Base-by-base conservation (phyloP, 2,329 filamentous ascomycete species). In the Malbranchea zuffiana region DNA sequence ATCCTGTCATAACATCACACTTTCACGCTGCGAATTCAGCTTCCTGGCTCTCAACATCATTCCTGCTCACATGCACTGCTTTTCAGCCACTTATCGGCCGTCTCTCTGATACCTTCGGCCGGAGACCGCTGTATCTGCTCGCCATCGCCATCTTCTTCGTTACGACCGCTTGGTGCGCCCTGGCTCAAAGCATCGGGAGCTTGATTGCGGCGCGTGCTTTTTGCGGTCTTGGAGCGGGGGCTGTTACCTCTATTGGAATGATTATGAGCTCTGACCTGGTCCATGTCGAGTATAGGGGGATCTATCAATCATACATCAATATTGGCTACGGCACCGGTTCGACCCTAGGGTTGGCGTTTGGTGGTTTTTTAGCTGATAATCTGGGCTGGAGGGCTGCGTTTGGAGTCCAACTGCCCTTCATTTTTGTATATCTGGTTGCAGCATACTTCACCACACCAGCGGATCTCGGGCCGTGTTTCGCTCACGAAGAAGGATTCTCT, bases 1-100 rank as follows among this genome's bases (percentile, higher is more conserved):
- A 90, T 55, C 82, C 82, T 0, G 80, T 83, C 40, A 85, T 88
- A 43, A 86, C 82, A 0, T 85, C 80, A 1, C 76, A 87, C 55
- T 88, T 88, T 57, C 65, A 77, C 43, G 73, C 80, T 32, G 82
- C 81, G 20, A 85, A 88, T 55, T 75, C 75, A 31, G 83, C 83
- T 3, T 85, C 82, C 2, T 90, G 83, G 83, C 67, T 88, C 3
- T 85, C 81, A 1, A 88, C 82, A 0, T 75, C 80, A 0, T 88
- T 86, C 46, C 60, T 88, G 23, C 67, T 90, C 24, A 85, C 82
- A 0, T 82, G 75, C 3, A 86, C 82, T 1, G 75, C 78, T 16
- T 79, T 84, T 40, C 79, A 86, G 57, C 82, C 83, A 0, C 61
- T 88, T 1, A 73, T 83, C 45, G 82, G 81, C 3, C 71, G 82